Evolutionary conservation across 2,329 filamentous ascomycete species (phyloP).

Genomic region (Cordyceps cicadae): DNA sequence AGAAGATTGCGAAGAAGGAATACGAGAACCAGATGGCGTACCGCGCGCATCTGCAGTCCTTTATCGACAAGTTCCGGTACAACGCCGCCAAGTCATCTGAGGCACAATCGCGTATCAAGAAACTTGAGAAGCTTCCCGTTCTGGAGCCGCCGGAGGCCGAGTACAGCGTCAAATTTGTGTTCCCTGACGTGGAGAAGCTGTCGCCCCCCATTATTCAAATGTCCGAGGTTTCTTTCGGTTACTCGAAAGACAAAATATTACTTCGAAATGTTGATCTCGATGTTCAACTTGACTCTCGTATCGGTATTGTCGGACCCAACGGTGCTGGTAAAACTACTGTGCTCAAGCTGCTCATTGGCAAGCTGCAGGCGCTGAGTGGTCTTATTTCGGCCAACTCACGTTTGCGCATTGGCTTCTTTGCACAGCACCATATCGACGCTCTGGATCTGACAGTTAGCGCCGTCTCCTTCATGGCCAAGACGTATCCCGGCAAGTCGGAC

Average conservation of each 20-base stretch:
- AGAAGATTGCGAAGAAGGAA: constrained; percentile 92
- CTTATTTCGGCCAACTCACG: constrained; percentile 83
- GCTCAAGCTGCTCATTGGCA: constrained; percentile 92
- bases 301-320: constrained; percentile 98
- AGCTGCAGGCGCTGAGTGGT: constrained; percentile 66
- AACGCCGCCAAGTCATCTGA: constrained; percentile 98
- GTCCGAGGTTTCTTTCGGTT: constrained; percentile 86
- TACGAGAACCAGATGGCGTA: constrained; percentile 98
- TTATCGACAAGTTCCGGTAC: constrained; percentile 99
- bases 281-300: constrained; percentile 94
- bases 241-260: constrained; percentile 68
- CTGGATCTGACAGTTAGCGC: constrained; percentile 82
- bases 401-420: constrained; percentile 90
- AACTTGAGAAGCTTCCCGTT: constrained; percentile 92
- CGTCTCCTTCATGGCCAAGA: constrained; percentile 92
- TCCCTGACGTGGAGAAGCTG: constrained; percentile 95
- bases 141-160: constrained; percentile 84
- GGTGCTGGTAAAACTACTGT: constrained; percentile 98
- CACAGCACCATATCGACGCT: constrained; percentile 96
- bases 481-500: constrained; percentile 81
- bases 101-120: constrained; percentile 98
- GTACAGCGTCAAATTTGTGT: constrained; percentile 94
- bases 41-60: constrained; percentile 87
- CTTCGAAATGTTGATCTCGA: constrained; percentile 85
- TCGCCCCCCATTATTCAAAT: constrained; percentile 98